These are phyloP conservation scores for Pisolithus microcarpus DNA, from an alignment of 768 basidiomycete genomes.

Conservation along the genomic window DNA sequence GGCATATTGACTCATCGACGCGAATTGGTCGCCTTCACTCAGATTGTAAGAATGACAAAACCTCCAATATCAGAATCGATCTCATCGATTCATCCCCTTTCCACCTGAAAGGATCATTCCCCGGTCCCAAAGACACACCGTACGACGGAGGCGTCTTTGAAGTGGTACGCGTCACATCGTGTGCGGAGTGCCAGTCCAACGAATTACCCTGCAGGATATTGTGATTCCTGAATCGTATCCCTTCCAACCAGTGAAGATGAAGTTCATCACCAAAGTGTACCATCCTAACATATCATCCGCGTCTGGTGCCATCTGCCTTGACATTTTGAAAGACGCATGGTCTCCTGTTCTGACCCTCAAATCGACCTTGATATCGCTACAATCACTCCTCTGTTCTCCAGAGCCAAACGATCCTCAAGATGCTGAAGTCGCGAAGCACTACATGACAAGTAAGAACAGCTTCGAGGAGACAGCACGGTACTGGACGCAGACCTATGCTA, in stretches of 20 bases:
- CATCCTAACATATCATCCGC: slow-evolving; percentile 94
- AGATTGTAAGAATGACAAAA: slow-evolving; percentile 96
- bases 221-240: slow-evolving; percentile 87
- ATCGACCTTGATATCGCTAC: slow-evolving; percentile 90
- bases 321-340: slow-evolving; percentile 86
- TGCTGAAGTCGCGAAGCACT: slow-evolving; percentile 97
- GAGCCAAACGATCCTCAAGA: slow-evolving; percentile 97
- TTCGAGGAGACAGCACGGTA: slow-evolving; percentile 92
- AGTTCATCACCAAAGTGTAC: slow-evolving; percentile 94
- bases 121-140: slow-evolving; percentile 87
- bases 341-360: slow-evolving; percentile 93
- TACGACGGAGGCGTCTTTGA: slow-evolving; percentile 90
- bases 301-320: slow-evolving; percentile 91
- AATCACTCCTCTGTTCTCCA: slow-evolving; percentile 86
- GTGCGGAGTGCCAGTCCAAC: slow-evolving; percentile 1
- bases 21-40: slow-evolving; percentile 9
- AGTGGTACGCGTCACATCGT: slow-evolving; percentile 53
- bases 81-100: slow-evolving; percentile 86
- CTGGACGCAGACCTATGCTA: slow-evolving; percentile 92
- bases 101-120: slow-evolving; percentile 87
- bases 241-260: slow-evolving; percentile 96
- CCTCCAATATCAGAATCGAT: slow-evolving; percentile 78
- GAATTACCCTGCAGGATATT: slow-evolving; percentile 60
- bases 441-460: slow-evolving; percentile 75
- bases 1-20: background rate